Evolutionary conservation across 2,329 filamentous ascomycete genomes (phyloP).

Genomic region (Trichoderma koningii): DNA sequence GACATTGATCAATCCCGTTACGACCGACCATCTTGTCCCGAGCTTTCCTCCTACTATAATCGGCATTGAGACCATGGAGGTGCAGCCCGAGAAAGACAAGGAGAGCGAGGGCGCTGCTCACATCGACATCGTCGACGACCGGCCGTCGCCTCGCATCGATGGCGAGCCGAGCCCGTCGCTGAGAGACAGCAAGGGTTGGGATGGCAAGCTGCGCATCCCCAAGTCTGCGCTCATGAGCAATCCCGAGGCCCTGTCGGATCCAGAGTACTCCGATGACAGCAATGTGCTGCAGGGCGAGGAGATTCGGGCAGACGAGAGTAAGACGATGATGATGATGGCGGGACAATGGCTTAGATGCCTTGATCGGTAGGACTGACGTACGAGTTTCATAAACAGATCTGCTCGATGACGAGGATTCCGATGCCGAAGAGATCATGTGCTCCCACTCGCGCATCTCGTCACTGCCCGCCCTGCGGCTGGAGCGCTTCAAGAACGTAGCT

Average conservation of each 20-base stretch:
- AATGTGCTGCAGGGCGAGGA: conserved; percentile 70
- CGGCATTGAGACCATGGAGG: conserved; percentile 44
- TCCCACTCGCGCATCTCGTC: conserved; percentile 84
- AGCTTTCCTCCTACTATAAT: not conserved
- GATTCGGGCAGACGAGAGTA: conserved; percentile 81
- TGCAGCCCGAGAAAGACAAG: conserved; percentile 44
- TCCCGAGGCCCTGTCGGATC: conserved; percentile 79
- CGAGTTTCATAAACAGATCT: conserved; percentile 48
- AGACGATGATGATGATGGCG: conserved; percentile 24
- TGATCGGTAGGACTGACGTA: not conserved
- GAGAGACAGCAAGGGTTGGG: conserved; percentile 72
- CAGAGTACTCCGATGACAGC: conserved; percentile 77
- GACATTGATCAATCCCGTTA: not conserved
- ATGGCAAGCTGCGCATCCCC: conserved; percentile 77
- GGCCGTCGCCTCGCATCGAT: conserved; percentile 44
- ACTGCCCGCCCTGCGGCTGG: conserved; percentile 75
- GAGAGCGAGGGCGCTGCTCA: conserved; percentile 45
- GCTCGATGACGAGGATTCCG: conserved; percentile 60
- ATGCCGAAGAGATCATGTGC: conserved; percentile 79
- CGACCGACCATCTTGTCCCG: not conserved
- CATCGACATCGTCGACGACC: conserved; percentile 53
- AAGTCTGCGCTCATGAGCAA: conserved; percentile 65
- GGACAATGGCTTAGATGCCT: not conserved
- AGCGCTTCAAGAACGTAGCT: conserved; percentile 75
- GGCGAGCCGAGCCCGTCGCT: conserved; percentile 51